phyloP scores from a whole-genome alignment of 1,139 yeast genomes.

The Suhomyces bokatorum region DNA sequence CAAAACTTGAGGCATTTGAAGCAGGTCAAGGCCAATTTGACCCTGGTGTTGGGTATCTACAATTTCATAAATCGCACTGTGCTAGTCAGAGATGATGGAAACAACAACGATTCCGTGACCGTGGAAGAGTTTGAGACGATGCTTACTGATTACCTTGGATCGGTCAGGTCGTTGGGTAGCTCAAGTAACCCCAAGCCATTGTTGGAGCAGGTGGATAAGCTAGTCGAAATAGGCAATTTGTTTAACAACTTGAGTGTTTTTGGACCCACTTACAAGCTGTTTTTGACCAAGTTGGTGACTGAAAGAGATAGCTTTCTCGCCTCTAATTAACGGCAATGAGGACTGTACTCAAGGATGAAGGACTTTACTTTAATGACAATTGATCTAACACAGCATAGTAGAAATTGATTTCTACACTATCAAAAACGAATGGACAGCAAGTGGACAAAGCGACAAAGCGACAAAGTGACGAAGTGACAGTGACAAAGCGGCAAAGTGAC shows the following conservation, averaged over 20 bases:
- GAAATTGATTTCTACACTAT: too few relatives aligned
- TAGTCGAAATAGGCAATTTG: constrained; percentile 50
- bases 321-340: too few relatives aligned
- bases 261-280: constrained; percentile 46
- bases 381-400: too few relatives aligned
- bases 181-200: constrained; percentile 26
- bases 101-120: constrained; percentile 2
- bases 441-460: too few relatives aligned
- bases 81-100: neutral
- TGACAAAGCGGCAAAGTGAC: too few relatives aligned
- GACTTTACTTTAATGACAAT: too few relatives aligned
- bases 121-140: constrained; percentile 14
- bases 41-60: constrained; percentile 45
- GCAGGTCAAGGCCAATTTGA: constrained; percentile 44
- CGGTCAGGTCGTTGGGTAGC: constrained; percentile 38
- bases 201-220: constrained; percentile 39
- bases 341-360: too few relatives aligned
- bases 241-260: constrained; percentile 54
- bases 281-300: constrained; percentile 34
- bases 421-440: too few relatives aligned
- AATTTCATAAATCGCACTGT: constrained; percentile 20
- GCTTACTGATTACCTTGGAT: constrained; percentile 36
- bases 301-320: constrained; percentile 23
- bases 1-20: constrained; percentile 46
- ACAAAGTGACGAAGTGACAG: too few relatives aligned